Conservation (phyloP, 345 rosid species). For the Rhodomyrtus tomentosa region DNA sequence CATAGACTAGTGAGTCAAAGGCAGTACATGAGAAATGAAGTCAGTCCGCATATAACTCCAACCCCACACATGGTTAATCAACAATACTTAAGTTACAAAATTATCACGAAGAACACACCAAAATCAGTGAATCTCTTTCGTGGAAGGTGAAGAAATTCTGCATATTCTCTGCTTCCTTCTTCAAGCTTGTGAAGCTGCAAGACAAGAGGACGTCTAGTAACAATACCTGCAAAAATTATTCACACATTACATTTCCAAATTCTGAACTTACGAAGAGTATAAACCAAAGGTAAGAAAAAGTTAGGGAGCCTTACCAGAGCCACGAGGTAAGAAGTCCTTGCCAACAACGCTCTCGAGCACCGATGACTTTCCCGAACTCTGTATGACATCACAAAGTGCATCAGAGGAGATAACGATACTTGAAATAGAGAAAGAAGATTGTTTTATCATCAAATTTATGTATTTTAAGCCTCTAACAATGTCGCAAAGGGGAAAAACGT, state of each 20-base stretch:
- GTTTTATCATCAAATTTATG: background rate
- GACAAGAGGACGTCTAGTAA: slow-evolving; percentile 93
- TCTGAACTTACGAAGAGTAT: rapidly evolving
- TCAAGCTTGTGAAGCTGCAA: slow-evolving; percentile 94
- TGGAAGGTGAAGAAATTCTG: slow-evolving; percentile 91
- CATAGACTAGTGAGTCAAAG: background rate
- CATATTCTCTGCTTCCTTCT: slow-evolving; percentile 89
- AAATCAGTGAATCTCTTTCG: slow-evolving; percentile 84
- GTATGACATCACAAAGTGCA: background rate
- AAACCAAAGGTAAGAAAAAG: background rate
- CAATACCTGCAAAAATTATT: slow-evolving; percentile 51
- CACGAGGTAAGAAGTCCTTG: slow-evolving; percentile 99
- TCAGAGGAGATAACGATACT: background rate
- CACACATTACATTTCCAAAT: background rate
- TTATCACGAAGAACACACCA: slow-evolving; percentile 21
- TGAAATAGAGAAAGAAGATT: background rate
- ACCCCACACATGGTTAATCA: background rate
- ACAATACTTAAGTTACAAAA: background rate
- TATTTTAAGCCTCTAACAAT: background rate
- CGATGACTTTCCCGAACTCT: slow-evolving; percentile 99
- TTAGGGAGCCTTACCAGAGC: slow-evolving; percentile 54
- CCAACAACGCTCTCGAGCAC: slow-evolving; percentile 96
- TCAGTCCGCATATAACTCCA: background rate
- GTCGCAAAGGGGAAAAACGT: background rate
- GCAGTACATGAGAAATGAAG: background rate